These are phyloP conservation scores for Coleophoma crateriformis DNA, from an alignment of 2,329 filamentous ascomycete species.

Conservation along the genomic window DNA sequence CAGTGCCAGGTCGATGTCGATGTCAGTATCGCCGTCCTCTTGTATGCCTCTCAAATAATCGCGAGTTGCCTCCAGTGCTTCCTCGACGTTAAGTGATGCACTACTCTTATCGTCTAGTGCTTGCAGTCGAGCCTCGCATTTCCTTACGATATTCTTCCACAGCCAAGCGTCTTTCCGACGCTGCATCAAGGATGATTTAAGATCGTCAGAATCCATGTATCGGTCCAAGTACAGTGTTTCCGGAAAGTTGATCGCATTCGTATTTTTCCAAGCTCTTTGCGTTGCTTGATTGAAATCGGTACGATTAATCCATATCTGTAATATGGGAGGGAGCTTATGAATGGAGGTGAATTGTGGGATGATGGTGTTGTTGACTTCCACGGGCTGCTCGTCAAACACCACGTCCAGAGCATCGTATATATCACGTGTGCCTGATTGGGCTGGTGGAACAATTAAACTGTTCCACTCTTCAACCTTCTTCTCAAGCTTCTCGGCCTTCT, in stretches of 20 bases:
- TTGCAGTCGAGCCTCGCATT: conserved; percentile 37
- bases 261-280: conserved; percentile 63
- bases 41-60: conserved; percentile 37
- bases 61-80: conserved; percentile 24
- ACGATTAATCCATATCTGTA: conserved; percentile 87
- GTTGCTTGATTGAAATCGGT: conserved; percentile 63
- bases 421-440: conserved; percentile 43
- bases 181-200: conserved; percentile 53
- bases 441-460: conserved; percentile 56
- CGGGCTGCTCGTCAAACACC: conserved; percentile 74
- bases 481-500: conserved; percentile 41
- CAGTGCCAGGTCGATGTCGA: conserved; percentile 36
- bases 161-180: conserved; percentile 69
- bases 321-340: conserved; percentile 70
- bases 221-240: conserved; percentile 82
- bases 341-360: conserved; percentile 66
- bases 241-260: conserved; percentile 71
- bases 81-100: conserved; percentile 18
- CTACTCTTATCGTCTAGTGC: conserved; percentile 12
- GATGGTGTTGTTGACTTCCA: conserved; percentile 58
- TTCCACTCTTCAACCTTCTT: conserved; percentile 35
- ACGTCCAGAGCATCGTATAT: conserved; percentile 83
- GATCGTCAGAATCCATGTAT: conserved; percentile 65
- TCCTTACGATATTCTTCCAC: conserved; percentile 58
- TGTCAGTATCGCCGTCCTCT: conserved; percentile 30